Conservation (phyloP, 179 eudicot genomes). For the Patellifolia procumbens region DNA sequence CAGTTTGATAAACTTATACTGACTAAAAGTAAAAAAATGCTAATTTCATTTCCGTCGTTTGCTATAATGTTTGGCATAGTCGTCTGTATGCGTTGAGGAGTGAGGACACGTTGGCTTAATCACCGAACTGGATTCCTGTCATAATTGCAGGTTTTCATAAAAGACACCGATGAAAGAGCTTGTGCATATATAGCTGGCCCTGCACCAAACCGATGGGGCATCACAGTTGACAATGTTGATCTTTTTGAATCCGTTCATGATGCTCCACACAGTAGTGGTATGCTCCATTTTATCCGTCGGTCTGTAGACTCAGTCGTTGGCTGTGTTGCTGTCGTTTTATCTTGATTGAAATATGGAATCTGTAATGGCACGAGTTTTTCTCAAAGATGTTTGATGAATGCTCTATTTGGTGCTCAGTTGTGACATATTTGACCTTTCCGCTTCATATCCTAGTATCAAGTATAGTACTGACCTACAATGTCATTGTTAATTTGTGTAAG, state of each 20-base stretch:
- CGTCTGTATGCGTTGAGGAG: slow-evolving; percentile 5
- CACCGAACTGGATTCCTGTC: neutral
- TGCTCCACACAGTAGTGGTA: too few relatives aligned
- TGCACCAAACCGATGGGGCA: slow-evolving; percentile 98
- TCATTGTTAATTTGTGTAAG: neutral
- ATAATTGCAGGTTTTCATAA: slow-evolving; percentile 69
- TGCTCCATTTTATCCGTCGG: slow-evolving; percentile 2
- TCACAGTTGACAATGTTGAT: slow-evolving; percentile 67
- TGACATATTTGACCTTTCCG: neutral
- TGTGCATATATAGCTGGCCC: slow-evolving; percentile 99
- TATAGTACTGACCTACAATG: neutral
- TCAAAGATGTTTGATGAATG: slow-evolving; percentile 3
- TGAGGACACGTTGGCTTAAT: neutral
- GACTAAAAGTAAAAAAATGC: neutral
- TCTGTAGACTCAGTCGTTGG: neutral
- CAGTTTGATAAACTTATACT: neutral
- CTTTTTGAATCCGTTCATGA: slow-evolving; percentile 50
- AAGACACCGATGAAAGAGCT: slow-evolving; percentile 99
- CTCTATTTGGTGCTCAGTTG: neutral
- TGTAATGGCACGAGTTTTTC: neutral
- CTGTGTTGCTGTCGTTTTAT: neutral
- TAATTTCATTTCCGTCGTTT: slow-evolving; percentile 6
- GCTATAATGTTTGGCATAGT: neutral
- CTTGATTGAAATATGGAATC: neutral
- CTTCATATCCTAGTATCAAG: slow-evolving; percentile 1